A percentile compares a stretch with the other conserved stretches of the same genome.
Evolutionary conservation across 2,329 filamentous ascomycete species (phyloP).

Genomic region (Mariannaea elegans): DNA sequence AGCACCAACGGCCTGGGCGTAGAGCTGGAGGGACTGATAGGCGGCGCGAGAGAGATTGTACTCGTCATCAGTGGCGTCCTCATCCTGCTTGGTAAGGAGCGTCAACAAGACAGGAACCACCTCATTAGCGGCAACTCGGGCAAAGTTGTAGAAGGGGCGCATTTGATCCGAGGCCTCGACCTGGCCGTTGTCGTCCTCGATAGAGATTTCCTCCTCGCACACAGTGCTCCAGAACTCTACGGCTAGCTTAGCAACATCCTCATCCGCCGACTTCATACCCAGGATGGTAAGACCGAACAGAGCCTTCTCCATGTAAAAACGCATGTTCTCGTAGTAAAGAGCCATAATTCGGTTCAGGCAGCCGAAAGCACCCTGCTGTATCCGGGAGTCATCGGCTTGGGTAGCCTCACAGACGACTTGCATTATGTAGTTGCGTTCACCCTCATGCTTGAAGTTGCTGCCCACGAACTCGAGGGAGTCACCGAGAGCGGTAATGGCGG

Average conservation of each 20-base stretch:
- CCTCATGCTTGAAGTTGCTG: conserved; percentile 99
- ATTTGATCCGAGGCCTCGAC: conserved; percentile 82
- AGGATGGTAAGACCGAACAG: conserved; percentile 96
- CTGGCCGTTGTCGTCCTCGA: conserved; percentile 92
- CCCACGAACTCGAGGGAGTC: conserved; percentile 98
- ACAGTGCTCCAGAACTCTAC: conserved; percentile 99
- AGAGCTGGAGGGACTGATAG: conserved; percentile 96
- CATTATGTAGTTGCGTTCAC: conserved; percentile 99
- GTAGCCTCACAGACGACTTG: conserved; percentile 99
- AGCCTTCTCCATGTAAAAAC: conserved; percentile 99
- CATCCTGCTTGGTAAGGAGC: conserved; percentile 95
- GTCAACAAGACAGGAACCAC: conserved; percentile 91
- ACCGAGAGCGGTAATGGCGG: conserved; percentile 91
- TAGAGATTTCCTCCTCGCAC: conserved; percentile 97
- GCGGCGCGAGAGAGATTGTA: conserved; percentile 96
- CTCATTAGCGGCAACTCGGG: conserved; percentile 89
- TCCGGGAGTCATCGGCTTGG: conserved; percentile 87
- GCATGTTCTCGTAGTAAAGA: conserved; percentile 99
- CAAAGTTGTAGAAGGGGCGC: conserved; percentile 95
- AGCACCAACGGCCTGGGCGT: conserved; percentile 88
- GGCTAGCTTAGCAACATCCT: conserved; percentile 96
- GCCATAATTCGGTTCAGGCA: conserved; percentile 99
- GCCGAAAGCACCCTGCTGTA: conserved; percentile 95
- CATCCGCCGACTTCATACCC: conserved; percentile 97
- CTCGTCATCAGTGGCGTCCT: conserved; percentile 95